These are phyloP conservation scores for Rhynchospora tenuis DNA, from an alignment of 176 grass and related monocot species.

Conservation along the genomic window DNA sequence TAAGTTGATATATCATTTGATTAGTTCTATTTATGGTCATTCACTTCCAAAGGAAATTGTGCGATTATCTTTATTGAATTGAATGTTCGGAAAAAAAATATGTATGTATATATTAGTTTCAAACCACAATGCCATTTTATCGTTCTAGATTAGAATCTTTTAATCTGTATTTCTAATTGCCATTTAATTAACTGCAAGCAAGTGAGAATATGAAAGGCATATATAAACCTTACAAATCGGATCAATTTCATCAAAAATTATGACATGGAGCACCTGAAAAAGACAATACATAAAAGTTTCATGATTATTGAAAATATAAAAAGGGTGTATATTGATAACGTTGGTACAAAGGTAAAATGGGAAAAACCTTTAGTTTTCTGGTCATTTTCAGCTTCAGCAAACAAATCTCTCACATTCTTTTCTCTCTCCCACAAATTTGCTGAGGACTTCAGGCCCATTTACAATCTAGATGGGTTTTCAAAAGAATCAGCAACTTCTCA, in stretches of 20 bases:
- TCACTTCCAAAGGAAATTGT: no score
- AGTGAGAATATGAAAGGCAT: not conserved
- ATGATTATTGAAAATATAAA: not conserved
- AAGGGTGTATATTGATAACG: not conserved
- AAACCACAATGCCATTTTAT: no score
- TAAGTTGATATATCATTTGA: no score
- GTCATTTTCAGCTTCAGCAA: constrained; percentile 91
- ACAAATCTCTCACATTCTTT: constrained; percentile 98
- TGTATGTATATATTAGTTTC: no score
- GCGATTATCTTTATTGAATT: no score
- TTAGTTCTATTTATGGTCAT: no score
- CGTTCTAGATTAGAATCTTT: no score
- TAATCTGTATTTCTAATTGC: not conserved
- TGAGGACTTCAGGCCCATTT: constrained; percentile 91
- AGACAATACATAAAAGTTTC: not conserved
- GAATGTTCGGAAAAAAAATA: no score
- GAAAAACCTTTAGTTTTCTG: constrained; percentile 50
- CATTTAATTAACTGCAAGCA: not conserved
- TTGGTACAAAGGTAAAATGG: no score
- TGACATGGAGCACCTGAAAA: constrained; percentile 84
- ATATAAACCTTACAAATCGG: constrained; percentile 66
- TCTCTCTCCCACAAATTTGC: constrained; percentile 99
- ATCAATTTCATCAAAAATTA: constrained; percentile 99
- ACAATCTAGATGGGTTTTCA: constrained; percentile 38
- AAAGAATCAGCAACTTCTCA: not conserved